Evolutionary conservation across 805 yeast species (phyloP), one percentile per base, ranked within the genome.

Genomic region (Hyphopichia homilentoma): DNA sequence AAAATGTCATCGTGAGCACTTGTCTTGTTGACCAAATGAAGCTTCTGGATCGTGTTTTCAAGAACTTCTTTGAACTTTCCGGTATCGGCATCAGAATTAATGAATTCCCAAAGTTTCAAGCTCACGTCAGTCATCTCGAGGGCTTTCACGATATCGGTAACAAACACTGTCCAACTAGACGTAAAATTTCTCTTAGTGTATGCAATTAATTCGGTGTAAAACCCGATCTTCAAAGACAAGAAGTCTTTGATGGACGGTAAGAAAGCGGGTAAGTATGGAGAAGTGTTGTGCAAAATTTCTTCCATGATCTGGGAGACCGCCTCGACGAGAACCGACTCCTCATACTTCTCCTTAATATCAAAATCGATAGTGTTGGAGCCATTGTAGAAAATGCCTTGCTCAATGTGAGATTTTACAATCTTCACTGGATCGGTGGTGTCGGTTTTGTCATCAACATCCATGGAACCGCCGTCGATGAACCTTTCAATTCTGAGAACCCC

Each of bases 351-450:
- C 2, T 52, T 46, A 2, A 53, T 38, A 18, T 70, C 69, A 35
- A 77, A 57, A 6, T 68, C 67, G 3, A 75, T 57, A 9, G 66
- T 71, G 3, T 66, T 26, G 57, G 70, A 48, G 55, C 65, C 57
- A 2, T 77, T 70, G 40, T 76, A 84, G 46, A 80, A 82, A 1
- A 89, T 75, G 0, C 89, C 95, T 56, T 89, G 97, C 43, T 83
- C 93, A 15, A 90, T 75, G 45, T 81, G 89, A 0, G 86, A 74
- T 49, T 80, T 81, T 21, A 84, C 65, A 29, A 79, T 67, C n/a
- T 45, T 43, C 7, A 48, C 35, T 7, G 56, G 46, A 15, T 47
- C 53, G 4, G 39, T 44, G 4, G 35, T 34, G 1, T 44, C 36
- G 4, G 21, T 8, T 7, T 43, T 52, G 1, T 43, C 42, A 2